Conservation (phyloP, 2,329 filamentous ascomycete genomes). For the Colletotrichum karsti region DNA sequence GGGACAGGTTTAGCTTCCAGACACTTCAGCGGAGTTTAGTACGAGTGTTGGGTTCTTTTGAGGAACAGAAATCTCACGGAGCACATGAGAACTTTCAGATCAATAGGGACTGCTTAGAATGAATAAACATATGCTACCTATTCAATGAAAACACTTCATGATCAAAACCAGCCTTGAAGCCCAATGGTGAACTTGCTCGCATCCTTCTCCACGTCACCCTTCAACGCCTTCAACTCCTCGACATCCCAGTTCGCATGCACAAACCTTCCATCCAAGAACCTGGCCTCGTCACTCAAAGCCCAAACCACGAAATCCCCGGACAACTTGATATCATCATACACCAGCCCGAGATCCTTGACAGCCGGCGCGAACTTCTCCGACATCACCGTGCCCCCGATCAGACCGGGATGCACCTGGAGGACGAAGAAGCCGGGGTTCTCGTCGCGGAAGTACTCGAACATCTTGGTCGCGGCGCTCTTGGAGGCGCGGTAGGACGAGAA, state of each 20-base stretch:
- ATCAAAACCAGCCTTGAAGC: constrained; percentile 22
- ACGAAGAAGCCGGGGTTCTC: constrained; percentile 50
- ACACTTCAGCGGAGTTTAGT: too few relatives aligned
- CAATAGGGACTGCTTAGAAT: too few relatives aligned
- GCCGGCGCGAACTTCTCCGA: constrained; percentile 12
- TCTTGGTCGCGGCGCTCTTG: constrained; percentile 49
- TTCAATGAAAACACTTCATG: too few relatives aligned
- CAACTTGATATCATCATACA: constrained; percentile 30
- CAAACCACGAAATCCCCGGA: constrained; percentile 51
- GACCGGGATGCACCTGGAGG: constrained; percentile 49
- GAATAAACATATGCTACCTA: too few relatives aligned
- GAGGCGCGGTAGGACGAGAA: constrained; percentile 49
- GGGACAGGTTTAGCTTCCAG: too few relatives aligned
- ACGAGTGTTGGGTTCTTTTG: too few relatives aligned
- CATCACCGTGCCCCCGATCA: constrained; percentile 22
- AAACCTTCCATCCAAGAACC: constrained; percentile 53
- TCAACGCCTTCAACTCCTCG: constrained; percentile 49
- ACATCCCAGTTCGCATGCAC: constrained; percentile 62
- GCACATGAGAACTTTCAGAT: too few relatives aligned
- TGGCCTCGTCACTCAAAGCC: constrained; percentile 52
- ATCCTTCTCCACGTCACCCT: constrained; percentile 16
- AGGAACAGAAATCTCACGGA: too few relatives aligned
- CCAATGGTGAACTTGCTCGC: constrained; percentile 19
- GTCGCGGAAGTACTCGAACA: constrained; percentile 49
- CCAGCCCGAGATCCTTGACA: neutral